Evolutionary conservation across 2,329 filamentous ascomycete species (phyloP).

Genomic region (Paecilomyces formosus): DNA sequence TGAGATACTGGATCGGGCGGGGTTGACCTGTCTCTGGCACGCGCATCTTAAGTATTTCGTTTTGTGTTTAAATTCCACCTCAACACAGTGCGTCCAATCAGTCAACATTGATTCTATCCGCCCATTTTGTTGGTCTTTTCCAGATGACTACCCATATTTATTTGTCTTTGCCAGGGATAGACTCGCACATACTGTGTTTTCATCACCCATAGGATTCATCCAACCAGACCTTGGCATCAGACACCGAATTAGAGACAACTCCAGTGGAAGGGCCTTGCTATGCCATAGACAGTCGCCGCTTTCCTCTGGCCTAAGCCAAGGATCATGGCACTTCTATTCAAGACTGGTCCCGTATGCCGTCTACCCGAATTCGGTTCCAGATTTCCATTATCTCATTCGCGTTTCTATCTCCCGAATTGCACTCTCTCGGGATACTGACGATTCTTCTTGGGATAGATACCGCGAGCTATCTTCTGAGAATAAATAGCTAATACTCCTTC

Average conservation of each 20-base stretch:
- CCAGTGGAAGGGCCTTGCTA: background rate
- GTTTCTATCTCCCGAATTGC: background rate
- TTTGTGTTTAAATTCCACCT: too few species aligned
- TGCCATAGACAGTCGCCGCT: constrained; percentile 6
- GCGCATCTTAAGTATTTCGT: too few species aligned
- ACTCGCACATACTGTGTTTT: too few species aligned
- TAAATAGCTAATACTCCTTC: constrained; percentile 5
- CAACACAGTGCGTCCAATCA: too few species aligned
- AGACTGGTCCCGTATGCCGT: background rate
- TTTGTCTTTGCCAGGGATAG: too few species aligned
- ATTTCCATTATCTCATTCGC: background rate
- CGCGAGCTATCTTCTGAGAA: constrained; percentile 13
- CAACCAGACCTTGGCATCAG: too few species aligned
- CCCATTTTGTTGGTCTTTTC: too few species aligned
- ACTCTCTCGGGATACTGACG: constrained; percentile 11
- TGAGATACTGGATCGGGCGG: background rate
- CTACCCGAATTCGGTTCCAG: background rate
- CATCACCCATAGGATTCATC: too few species aligned
- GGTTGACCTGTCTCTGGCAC: background rate
- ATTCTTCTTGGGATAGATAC: constrained; percentile 14
- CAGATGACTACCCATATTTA: too few species aligned
- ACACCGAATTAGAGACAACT: too few species aligned
- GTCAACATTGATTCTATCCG: too few species aligned
- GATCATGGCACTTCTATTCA: background rate
- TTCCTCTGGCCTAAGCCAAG: background rate